phyloP scores from a whole-genome alignment of 768 basidiomycete species.

The Tephrocybe sp. region DNA sequence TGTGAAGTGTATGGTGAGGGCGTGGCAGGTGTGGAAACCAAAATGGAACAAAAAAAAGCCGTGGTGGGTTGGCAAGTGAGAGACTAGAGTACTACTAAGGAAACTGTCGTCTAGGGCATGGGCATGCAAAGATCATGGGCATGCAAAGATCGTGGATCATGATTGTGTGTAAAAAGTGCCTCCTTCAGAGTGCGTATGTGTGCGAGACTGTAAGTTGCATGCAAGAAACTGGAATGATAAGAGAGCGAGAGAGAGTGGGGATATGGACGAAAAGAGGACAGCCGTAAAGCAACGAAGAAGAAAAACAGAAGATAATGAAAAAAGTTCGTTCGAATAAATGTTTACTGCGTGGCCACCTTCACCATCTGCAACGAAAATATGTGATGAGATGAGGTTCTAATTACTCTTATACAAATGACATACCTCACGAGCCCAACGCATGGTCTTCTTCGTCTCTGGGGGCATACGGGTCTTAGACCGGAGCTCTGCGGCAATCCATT shows the following conservation, averaged over 20 bases:
- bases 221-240: constrained; percentile 31
- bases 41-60: constrained; percentile 9
- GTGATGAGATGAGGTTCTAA: neutral
- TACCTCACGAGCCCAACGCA: constrained; percentile 95
- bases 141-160: constrained; percentile 44
- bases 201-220: constrained; percentile 47
- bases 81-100: constrained; percentile 15
- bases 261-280: constrained; percentile 18
- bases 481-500: constrained; percentile 78
- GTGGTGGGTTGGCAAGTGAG: constrained; percentile 7
- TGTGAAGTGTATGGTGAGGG: constrained; percentile 8
- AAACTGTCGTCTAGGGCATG: constrained; percentile 56
- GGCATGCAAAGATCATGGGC: constrained; percentile 66
- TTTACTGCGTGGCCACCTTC: constrained; percentile 76
- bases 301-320: constrained; percentile 22
- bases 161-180: constrained; percentile 52
- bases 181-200: constrained; percentile 67
- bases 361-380: constrained; percentile 55
- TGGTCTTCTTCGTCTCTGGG: constrained; percentile 80
- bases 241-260: constrained; percentile 24
- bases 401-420: constrained; percentile 19
- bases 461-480: constrained; percentile 74
- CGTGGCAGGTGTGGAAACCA: constrained; percentile 1
- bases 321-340: constrained; percentile 16
- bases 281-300: constrained; percentile 13